Base-by-base conservation (phyloP, 192 early-diverging fungal species). In the Entophlyctis helioformis region DNA sequence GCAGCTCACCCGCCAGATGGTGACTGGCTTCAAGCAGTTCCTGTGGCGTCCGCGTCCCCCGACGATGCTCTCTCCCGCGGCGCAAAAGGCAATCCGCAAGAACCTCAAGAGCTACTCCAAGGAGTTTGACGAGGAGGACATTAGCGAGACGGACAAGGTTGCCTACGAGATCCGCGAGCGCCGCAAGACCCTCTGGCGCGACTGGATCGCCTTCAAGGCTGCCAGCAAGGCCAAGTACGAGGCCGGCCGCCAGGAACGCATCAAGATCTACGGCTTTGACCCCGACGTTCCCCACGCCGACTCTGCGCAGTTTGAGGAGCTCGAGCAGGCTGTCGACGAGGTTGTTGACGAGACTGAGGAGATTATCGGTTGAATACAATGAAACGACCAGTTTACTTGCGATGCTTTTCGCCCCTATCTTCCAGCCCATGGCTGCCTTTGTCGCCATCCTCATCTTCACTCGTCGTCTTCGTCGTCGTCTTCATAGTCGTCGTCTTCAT, bases 1-100 rank as follows among this genome's bases (percentile, higher is more conserved):
- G 55, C 50, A 76, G 48, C 66, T 96, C 23, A 72, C 71, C 57
- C 82, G 82, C 63, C 77, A 84, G 35, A 61, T 60, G 39, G 60
- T 87, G 20, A 83, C 88, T 41, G 62, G 70, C 47, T 89, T 98
- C 60, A 91, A 92, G 72, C 91, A 95, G 74, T 56, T 96, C 35
- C 51, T 88, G 52, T 98, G 93, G 90, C 85, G 96, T 51, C 96
- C 96, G 36, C 84, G 91, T 36, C 93, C 96, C 7, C 60, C 64
- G 35, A 77, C 85, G 35, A 71, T 96, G 41, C 69, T 96, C 31
- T 63, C 81, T 12, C 62, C 65, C 37, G 87, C 82, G 27, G 66
- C 85, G 68, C 83, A 83, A 72, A 89, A 86, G 74, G 62, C 77
- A 61, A 79, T 96, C 41, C 79, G 74, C 64, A 96, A 90, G 83